Conservation (phyloP, 2,329 filamentous ascomycete species). For the Ambrosiella cleistominuta region DNA sequence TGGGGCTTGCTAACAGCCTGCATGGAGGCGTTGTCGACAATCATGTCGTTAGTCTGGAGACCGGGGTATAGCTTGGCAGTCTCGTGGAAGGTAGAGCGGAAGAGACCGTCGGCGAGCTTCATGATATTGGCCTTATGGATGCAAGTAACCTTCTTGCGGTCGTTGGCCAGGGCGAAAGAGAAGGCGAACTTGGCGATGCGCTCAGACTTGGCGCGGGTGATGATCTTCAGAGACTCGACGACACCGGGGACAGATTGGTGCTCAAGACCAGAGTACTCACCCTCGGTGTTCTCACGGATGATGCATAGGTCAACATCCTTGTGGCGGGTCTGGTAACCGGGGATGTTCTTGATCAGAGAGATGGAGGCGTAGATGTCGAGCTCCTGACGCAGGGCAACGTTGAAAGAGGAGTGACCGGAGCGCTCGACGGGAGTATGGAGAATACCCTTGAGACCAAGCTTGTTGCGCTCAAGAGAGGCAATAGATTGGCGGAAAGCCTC, state of each 20-base stretch:
- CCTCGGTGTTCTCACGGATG: slow-evolving; percentile 99
- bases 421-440: slow-evolving; percentile 93
- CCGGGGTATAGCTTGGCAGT: slow-evolving; percentile 90
- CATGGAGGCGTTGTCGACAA: slow-evolving; percentile 99
- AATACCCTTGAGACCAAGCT: slow-evolving; percentile 97
- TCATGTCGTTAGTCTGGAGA: slow-evolving; percentile 96
- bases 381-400: slow-evolving; percentile 96
- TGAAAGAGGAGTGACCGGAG: slow-evolving; percentile 97
- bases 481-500: slow-evolving; percentile 92
- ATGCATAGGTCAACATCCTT: slow-evolving; percentile 96
- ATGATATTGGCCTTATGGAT: slow-evolving; percentile 99
- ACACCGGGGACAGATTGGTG: slow-evolving; percentile 94
- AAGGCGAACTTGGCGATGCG: slow-evolving; percentile 98
- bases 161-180: slow-evolving; percentile 93
- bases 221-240: slow-evolving; percentile 99
- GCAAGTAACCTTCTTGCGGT: slow-evolving; percentile 97
- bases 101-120: slow-evolving; percentile 97
- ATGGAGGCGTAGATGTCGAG: slow-evolving; percentile 99
- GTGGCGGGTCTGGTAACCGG: slow-evolving; percentile 93
- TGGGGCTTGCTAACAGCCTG: slow-evolving; percentile 91
- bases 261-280: slow-evolving; percentile 97
- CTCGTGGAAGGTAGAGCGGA: slow-evolving; percentile 92
- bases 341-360: slow-evolving; percentile 98
- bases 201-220: slow-evolving; percentile 97
- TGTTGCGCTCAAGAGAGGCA: slow-evolving; percentile 91